Conservation (phyloP, 768 basidiomycete species). For the Coprinopsis strossmayeri region DNA sequence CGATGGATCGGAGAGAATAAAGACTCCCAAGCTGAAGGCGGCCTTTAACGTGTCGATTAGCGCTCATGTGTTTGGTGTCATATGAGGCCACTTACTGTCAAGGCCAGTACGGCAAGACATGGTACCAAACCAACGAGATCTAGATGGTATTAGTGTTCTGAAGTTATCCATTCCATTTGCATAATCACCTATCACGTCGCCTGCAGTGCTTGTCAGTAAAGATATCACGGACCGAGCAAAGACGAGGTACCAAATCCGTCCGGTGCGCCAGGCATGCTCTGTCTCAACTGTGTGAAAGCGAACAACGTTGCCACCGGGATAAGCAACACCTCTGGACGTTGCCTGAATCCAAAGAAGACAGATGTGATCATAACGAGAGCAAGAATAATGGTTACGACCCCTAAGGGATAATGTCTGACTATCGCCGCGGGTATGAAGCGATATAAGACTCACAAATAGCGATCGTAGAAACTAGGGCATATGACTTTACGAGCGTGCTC, state of each 20-base stretch:
- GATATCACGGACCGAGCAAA: background rate
- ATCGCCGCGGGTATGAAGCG: background rate
- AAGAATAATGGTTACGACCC: conserved; percentile 19
- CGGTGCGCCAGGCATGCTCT: conserved; percentile 21
- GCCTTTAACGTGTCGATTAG: background rate
- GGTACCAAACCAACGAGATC: conserved; percentile 20
- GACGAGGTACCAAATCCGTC: conserved; percentile 16
- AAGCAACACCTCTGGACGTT: conserved; percentile 18
- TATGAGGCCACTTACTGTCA: conserved; percentile 14
- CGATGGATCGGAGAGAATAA: background rate
- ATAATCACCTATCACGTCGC: conserved; percentile 15
- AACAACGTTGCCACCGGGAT: conserved; percentile 23
- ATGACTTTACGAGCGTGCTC: conserved; percentile 17
- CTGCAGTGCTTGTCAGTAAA: conserved; percentile 3
- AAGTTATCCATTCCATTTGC: background rate
- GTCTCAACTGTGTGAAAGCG: conserved; percentile 19
- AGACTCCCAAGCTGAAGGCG: background rate
- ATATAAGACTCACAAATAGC: conserved; percentile 15
- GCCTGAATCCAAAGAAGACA: conserved; percentile 21
- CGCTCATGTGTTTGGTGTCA: no score
- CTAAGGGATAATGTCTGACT: conserved; percentile 8
- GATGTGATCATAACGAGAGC: conserved; percentile 20
- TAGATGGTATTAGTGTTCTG: background rate
- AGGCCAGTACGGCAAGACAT: conserved; percentile 17
- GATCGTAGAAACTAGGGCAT: conserved; percentile 17